Conservation (phyloP, 805 yeast genomes). For the Isabelozyma heimii region DNA sequence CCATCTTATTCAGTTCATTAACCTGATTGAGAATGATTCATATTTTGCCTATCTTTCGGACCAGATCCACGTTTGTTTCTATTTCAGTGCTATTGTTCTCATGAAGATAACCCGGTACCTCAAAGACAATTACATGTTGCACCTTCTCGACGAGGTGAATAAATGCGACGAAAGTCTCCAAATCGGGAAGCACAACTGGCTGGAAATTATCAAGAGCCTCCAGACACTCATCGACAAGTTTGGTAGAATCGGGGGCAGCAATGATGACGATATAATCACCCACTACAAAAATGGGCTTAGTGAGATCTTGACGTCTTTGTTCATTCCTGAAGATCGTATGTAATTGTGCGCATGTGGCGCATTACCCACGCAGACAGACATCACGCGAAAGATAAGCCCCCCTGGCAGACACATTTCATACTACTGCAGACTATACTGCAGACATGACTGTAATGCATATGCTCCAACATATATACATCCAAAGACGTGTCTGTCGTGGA, state of each 20-base stretch:
- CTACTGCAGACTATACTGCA: too few species aligned
- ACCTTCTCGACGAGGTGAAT: slow-evolving; percentile 2
- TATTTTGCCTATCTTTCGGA: slow-evolving; percentile 72
- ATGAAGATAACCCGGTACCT: slow-evolving; percentile 20
- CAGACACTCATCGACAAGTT: slow-evolving; percentile 23
- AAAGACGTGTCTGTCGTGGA: too few species aligned
- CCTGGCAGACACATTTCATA: too few species aligned
- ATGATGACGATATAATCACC: slow-evolving; percentile 26
- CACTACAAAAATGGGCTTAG: slow-evolving; percentile 23
- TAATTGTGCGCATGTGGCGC: neutral
- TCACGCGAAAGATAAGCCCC: too few species aligned
- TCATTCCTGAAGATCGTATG: neutral
- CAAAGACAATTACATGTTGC: neutral
- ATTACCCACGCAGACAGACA: too few species aligned
- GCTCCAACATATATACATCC: too few species aligned
- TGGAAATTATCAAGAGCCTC: slow-evolving; percentile 10
- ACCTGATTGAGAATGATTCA: slow-evolving; percentile 44
- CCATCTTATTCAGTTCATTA: slow-evolving; percentile 40
- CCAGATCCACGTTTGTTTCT: slow-evolving; percentile 57
- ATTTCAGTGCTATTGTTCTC: slow-evolving; percentile 39
- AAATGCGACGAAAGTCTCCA: neutral
- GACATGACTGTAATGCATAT: neutral
- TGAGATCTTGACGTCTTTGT: neutral
- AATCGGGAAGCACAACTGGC: slow-evolving; percentile 3
- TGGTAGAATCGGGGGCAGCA: slow-evolving; percentile 23